Percentiles rank a stretch among this genome's conserved stretches.
phyloP scores from a whole-genome alignment of 169 alveolate species.

The Theileria sp. region DNA sequence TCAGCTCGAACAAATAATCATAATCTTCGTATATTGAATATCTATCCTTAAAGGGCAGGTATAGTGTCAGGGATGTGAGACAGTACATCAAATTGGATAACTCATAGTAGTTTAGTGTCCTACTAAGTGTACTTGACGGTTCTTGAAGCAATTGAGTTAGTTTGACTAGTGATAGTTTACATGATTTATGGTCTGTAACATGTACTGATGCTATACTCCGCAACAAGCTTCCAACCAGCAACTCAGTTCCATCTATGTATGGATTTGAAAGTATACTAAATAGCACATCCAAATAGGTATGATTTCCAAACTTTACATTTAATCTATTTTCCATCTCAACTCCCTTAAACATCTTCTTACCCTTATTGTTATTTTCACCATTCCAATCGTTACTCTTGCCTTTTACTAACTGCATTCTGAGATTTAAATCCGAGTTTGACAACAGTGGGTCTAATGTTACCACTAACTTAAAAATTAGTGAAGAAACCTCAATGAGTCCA shows the following conservation, averaged over 20 bases:
- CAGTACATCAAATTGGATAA: slow-evolving; percentile 25
- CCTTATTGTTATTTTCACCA: slow-evolving; percentile 12
- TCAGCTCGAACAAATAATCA: neutral
- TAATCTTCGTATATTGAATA: neutral
- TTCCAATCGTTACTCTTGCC: neutral
- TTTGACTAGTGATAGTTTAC: slow-evolving; percentile 24
- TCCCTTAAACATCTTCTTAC: slow-evolving; percentile 16
- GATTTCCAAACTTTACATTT: neutral
- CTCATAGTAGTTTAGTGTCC: slow-evolving; percentile 23
- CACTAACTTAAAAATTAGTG: slow-evolving; percentile 37
- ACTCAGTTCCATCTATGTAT: slow-evolving; percentile 32
- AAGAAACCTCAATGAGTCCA: slow-evolving; percentile 45
- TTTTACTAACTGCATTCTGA: neutral
- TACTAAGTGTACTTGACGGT: slow-evolving; percentile 9
- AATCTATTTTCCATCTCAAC: neutral
- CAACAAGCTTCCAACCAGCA: slow-evolving; percentile 32
- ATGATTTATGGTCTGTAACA: slow-evolving; percentile 18
- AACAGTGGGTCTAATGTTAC: slow-evolving; percentile 34
- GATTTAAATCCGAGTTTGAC: neutral
- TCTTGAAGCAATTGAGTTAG: slow-evolving; percentile 31
- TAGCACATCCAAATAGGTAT: slow-evolving; percentile 29
- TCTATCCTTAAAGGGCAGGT: slow-evolving; percentile 39
- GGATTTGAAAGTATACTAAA: slow-evolving; percentile 57
- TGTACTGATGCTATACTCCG: slow-evolving; percentile 41
- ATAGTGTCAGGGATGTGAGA: slow-evolving; percentile 17